These are phyloP conservation scores for Sphagnum tenellum DNA, from an alignment of 225 moss, liverwort and hornwort genomes.

Conservation along the genomic window DNA sequence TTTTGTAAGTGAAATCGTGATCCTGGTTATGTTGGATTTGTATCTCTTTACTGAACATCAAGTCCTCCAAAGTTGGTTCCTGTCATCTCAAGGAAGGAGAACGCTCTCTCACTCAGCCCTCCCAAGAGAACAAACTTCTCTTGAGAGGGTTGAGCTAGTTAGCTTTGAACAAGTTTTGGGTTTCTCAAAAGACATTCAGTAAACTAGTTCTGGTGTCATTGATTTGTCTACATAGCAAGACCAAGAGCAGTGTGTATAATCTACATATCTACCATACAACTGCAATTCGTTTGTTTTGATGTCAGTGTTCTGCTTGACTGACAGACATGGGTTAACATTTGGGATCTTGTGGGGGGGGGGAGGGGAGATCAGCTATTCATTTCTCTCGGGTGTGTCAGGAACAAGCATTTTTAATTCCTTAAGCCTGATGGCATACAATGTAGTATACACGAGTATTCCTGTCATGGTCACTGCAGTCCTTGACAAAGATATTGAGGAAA, in stretches of 20 bases:
- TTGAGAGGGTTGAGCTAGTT: too few relatives aligned
- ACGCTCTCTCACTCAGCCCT: too few relatives aligned
- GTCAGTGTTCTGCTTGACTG: too few relatives aligned
- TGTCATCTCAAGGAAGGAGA: not conserved
- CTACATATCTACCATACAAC: too few relatives aligned
- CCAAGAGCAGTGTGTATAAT: too few relatives aligned
- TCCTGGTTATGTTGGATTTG: too few relatives aligned
- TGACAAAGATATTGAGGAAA: slow-evolving; percentile 87
- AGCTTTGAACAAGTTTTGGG: too few relatives aligned
- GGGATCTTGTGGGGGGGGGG: not conserved
- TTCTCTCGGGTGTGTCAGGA: slow-evolving; percentile 90
- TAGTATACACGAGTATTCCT: slow-evolving; percentile 88
- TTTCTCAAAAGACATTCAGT: too few relatives aligned
- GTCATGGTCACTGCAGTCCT: slow-evolving; percentile 77
- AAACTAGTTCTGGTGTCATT: too few relatives aligned
- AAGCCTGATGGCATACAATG: slow-evolving; percentile 95
- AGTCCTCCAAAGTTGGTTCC: not conserved
- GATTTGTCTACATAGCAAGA: too few relatives aligned
- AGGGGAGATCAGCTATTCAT: slow-evolving; percentile 60
- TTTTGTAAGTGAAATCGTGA: slow-evolving; percentile 50
- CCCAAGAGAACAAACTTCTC: too few relatives aligned
- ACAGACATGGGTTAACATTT: not conserved
- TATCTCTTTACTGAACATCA: not conserved
- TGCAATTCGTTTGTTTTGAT: too few relatives aligned
- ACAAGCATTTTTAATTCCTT: slow-evolving; percentile 95